Evolutionary conservation across 768 basidiomycete species (phyloP).

Genomic region (Pulveroboletus sp.): DNA sequence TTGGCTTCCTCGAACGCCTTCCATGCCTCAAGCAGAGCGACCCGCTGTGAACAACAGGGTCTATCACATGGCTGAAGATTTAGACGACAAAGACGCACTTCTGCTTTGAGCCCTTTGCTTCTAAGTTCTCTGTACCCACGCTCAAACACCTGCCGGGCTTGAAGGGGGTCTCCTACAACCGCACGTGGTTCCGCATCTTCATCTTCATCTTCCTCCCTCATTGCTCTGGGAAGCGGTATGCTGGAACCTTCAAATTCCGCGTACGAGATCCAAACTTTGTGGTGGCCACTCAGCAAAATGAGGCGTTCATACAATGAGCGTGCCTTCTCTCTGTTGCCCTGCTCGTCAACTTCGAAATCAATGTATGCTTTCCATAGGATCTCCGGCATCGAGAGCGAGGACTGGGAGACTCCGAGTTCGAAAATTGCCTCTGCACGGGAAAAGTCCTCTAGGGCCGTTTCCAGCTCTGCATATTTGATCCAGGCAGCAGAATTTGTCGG

Average conservation of each 20-base stretch:
- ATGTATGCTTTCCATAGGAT: constrained; percentile 93
- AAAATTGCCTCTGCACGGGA: constrained; percentile 90
- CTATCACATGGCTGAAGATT: constrained; percentile 1
- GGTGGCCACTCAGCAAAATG: constrained; percentile 81
- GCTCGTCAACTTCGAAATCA: constrained; percentile 92
- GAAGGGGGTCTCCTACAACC: constrained; percentile 65
- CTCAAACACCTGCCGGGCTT: constrained; percentile 80
- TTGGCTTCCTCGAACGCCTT: constrained; percentile 86
- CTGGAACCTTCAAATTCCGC: constrained; percentile 87
- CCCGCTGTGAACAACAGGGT: constrained; percentile 54
- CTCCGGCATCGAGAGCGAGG: constrained; percentile 91
- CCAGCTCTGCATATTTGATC: constrained; percentile 95
- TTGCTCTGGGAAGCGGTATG: constrained; percentile 60
- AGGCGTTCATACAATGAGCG: constrained; percentile 89
- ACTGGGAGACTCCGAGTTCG: constrained; percentile 84
- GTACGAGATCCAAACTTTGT: constrained; percentile 97
- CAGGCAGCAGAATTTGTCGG: constrained; percentile 89
- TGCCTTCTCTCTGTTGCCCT: constrained; percentile 80
- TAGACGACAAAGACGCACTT: constrained; percentile 49
- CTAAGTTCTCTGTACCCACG: constrained; percentile 87
- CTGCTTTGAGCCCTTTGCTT: constrained; percentile 76
- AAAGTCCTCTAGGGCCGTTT: constrained; percentile 83
- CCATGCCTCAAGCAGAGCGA: constrained; percentile 91
- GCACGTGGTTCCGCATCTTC: constrained; percentile 53
- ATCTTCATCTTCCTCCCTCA: constrained; percentile 64